Evolutionary conservation across 345 rosid genomes (phyloP), one percentile per base, ranked within the genome.

Genomic region (Cardamine occulta): DNA sequence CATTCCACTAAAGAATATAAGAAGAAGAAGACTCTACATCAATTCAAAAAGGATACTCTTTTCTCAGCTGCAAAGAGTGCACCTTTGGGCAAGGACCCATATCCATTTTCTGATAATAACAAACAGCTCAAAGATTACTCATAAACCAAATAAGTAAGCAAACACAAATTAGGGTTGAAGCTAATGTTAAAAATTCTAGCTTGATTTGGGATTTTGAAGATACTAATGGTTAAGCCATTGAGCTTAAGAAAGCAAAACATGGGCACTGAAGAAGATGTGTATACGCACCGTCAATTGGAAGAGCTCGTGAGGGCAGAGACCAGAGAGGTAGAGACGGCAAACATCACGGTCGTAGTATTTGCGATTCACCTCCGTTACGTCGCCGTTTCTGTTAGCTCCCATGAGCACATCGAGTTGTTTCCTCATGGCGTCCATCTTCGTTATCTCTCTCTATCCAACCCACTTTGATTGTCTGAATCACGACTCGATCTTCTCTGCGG

Each of bases 1-100:
- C 12, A 15, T 29, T 34, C 73, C 48, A 7, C 17, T 28, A 55
- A 65, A 44, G 14, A 60, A 26, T 37, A 68, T 29, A 39, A 8
- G 52, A 37, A 17, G 34, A 69, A 17, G 7, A 65, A 58, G 15
- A 66, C 15, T 31, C n/a, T 40, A 31, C 2, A 7, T 7, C 34
- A 2, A n/a, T 45, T 40, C 1, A 15, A 73, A 67, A 84, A 84
- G 90, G 95, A 87, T 94, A 91, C 97, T 93, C 98, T 88, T 93
- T 93, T 76, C 99, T 83, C 77, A 96, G 90, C 83, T 88, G 97
- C 81, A 90, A 82, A 32, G 99, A 96, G 82, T 96, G 99, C 68
- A 93, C 97, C 82, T 96, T 96, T 23, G 99, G 96, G 81, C 99
- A 96, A 4, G 99, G 98, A 40, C 99, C 99, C 99, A 96, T 92